Base-by-base conservation (phyloP, 768 basidiomycete genomes). In the Mycena filopes region DNA sequence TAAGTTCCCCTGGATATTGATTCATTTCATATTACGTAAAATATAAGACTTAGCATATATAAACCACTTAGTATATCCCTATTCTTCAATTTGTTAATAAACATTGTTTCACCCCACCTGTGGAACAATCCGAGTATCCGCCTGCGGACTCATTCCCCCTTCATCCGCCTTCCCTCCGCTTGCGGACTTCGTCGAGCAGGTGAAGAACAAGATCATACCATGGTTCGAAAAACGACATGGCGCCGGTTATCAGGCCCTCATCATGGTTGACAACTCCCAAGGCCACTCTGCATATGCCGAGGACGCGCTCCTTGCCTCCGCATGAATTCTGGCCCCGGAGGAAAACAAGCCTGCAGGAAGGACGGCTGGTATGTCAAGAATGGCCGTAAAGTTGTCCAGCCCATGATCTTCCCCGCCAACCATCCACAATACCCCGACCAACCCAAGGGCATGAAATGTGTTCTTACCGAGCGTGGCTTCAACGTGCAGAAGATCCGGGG, bases 341-440 rank as follows among this genome's bases (percentile, higher is more conserved):
- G 41, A 16, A 42, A 42, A n/a, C 41, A 42, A 42, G 41, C 41
- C 18, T 16, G 20, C 20, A 42, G 8, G 41, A 15, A 42, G 13
- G 41, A 73, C 73, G 76, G 78, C 0, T 82, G 76, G 77, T 78
- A 71, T 50, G 62, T 71, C 3, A n/a, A 59, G 9, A 29, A 75
- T 65, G 74, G 75, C 36, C 36, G 51, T 18, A 72, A 65, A 50
- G 53, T 78, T 46, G 63, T 42, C 0, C 80, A 81, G 67, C 36
- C 58, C 12, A 82, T 83, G 78, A 60, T 76, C 8, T 83, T 80
- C 63, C 75, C 75, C 33, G 49, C 64, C 5, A 60, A 79, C 66
- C 78, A 84, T 56, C 68, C 71, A 9, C 66, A 70, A 33, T 74
- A 63, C 66, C 75, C 74, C 15, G 43, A 73, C 51, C 23, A 70